These are phyloP conservation scores for Yarrowia alimentaria DNA, from an alignment of 805 yeast species.

Conservation along the genomic window DNA sequence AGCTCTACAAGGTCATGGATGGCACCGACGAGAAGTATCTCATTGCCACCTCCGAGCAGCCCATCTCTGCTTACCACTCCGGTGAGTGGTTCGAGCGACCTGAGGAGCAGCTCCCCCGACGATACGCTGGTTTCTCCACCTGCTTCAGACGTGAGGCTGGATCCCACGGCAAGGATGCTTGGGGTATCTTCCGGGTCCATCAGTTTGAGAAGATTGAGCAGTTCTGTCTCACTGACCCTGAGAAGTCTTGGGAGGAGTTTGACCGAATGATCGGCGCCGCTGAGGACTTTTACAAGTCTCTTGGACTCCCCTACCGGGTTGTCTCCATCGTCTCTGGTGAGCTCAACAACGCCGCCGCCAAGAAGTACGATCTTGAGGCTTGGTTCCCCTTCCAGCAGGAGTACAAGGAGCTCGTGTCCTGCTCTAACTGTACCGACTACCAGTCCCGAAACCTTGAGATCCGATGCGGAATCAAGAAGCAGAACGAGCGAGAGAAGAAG, in stretches of 20 bases:
- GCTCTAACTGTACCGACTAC: conserved; percentile 99
- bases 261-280: conserved; percentile 89
- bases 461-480: conserved; percentile 96
- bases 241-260: conserved; percentile 95
- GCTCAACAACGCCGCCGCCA: conserved; percentile 98
- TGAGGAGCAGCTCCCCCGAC: conserved; percentile 90
- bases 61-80: conserved; percentile 95
- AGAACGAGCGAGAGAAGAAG: conserved; percentile 92
- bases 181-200: conserved; percentile 99
- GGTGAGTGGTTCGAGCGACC: conserved; percentile 99
- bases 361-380: conserved; percentile 97
- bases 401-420: conserved; percentile 95
- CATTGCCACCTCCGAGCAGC: conserved; percentile 98
- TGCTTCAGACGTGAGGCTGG: conserved; percentile 99
- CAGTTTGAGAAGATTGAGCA: conserved; percentile 98
- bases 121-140: conserved; percentile 96
- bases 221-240: conserved; percentile 94
- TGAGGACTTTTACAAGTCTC: conserved; percentile 89
- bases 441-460: conserved; percentile 98
- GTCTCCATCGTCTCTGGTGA: conserved; percentile 99
- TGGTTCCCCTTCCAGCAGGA: conserved; percentile 99
- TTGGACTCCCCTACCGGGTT: conserved; percentile 92
- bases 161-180: conserved; percentile 98
- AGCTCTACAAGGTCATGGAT: conserved; percentile 91
- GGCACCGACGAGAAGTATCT: conserved; percentile 97